phyloP scores from a whole-genome alignment of 1,139 yeast genomes.

The Geotrichum europaeum region DNA sequence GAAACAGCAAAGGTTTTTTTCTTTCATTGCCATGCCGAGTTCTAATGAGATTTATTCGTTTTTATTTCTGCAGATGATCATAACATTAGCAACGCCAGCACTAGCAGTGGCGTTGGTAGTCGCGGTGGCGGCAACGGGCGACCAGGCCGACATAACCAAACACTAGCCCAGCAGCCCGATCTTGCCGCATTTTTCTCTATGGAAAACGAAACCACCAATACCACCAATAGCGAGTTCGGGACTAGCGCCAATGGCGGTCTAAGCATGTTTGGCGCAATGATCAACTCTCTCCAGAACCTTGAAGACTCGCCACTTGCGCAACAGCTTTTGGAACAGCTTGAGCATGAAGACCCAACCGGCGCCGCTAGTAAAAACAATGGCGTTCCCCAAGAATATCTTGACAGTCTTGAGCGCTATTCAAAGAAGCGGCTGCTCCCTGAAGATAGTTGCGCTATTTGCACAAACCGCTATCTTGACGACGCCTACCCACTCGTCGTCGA shows the following conservation, averaged over 20 bases:
- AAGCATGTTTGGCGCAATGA: background rate
- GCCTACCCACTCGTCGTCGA: slow-evolving; percentile 72
- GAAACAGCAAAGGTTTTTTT: background rate
- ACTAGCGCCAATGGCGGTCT: background rate
- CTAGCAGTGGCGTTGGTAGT: background rate
- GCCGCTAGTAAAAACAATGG: slow-evolving; percentile 39
- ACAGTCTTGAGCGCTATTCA: slow-evolving; percentile 66
- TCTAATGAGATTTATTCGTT: background rate
- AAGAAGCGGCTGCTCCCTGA: slow-evolving; percentile 44
- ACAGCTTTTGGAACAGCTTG: slow-evolving; percentile 1
- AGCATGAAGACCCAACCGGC: background rate
- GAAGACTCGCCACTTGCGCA: background rate
- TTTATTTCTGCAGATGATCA: slow-evolving; percentile 7
- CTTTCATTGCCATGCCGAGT: background rate
- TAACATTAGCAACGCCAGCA: slow-evolving; percentile 1
- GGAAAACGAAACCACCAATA: background rate
- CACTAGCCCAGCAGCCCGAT: slow-evolving; percentile 10
- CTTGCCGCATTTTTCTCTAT: slow-evolving; percentile 11
- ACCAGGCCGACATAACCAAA: slow-evolving; percentile 1
- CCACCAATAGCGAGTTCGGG: background rate
- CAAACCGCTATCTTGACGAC: slow-evolving; percentile 64
- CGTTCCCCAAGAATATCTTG: slow-evolving; percentile 64
- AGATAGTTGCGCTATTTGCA: slow-evolving; percentile 80
- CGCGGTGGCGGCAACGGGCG: background rate
- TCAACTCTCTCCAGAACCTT: background rate